phyloP scores from a whole-genome alignment of 352 stramenopile genomes.

The Phytophthora pistaciae region DNA sequence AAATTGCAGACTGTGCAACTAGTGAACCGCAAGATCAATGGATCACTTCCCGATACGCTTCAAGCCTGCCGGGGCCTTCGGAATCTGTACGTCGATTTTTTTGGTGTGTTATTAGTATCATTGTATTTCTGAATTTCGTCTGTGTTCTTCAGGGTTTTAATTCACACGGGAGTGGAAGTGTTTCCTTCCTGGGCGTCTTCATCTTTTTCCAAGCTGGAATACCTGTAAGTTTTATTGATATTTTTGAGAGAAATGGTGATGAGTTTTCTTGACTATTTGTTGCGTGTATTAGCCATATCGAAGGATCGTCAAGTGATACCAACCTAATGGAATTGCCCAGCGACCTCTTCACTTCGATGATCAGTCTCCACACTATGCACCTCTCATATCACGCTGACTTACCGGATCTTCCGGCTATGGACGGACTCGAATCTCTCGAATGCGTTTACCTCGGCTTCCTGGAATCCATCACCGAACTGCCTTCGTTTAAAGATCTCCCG shows the following conservation, averaged over 20 bases:
- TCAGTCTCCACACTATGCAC: constrained; percentile 35
- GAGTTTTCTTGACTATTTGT: background rate
- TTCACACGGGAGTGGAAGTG: constrained; percentile 34
- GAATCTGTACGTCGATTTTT: constrained; percentile 33
- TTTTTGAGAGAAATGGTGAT: background rate
- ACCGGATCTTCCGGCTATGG: constrained; percentile 20
- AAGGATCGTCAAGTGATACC: constrained; percentile 27
- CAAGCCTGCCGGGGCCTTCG: constrained; percentile 26
- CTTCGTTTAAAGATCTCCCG: constrained; percentile 15
- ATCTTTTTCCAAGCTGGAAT: constrained; percentile 42
- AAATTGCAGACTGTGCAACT: constrained; percentile 38
- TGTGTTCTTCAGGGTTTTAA: constrained; percentile 33
- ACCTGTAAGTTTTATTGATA: constrained; percentile 35
- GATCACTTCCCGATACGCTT: constrained; percentile 32
- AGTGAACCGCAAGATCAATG: constrained; percentile 39
- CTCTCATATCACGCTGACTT: constrained; percentile 30
- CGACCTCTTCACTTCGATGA: constrained; percentile 36
- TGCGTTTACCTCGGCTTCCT: constrained; percentile 37
- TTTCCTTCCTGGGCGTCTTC: constrained; percentile 35
- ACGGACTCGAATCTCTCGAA: constrained; percentile 24
- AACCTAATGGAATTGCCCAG: constrained; percentile 31
- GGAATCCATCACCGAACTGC: constrained; percentile 18
- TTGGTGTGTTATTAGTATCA: background rate
- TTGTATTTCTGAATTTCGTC: background rate
- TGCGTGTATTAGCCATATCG: constrained; percentile 30